Percentiles rank a stretch among this genome's conserved stretches.
These are phyloP conservation scores for Brassica incana DNA, from an alignment of 345 rosid genomes.

Conservation along the genomic window DNA sequence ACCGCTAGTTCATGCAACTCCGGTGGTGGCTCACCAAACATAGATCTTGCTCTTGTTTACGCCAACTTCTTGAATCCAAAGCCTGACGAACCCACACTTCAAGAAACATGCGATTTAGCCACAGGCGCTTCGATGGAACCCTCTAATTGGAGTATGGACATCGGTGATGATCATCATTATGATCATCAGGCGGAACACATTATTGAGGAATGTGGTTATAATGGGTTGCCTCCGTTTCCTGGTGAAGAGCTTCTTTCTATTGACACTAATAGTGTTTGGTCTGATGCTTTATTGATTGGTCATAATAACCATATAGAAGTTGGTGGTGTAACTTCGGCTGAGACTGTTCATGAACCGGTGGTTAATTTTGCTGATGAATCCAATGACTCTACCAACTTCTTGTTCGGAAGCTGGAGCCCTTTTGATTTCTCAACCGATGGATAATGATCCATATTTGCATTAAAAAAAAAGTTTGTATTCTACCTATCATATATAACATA, in stretches of 20 bases:
- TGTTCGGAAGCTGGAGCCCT: constrained; percentile 46
- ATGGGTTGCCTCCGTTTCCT: constrained; percentile 43
- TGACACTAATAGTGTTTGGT: constrained; percentile 35
- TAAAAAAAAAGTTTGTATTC: background rate
- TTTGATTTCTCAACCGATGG: constrained; percentile 37
- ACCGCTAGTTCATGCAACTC: constrained; percentile 20
- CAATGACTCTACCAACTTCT: constrained; percentile 39
- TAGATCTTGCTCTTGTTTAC: constrained; percentile 43
- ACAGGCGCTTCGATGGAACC: constrained; percentile 3
- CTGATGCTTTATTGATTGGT: constrained; percentile 37
- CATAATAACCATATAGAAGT: constrained; percentile 31
- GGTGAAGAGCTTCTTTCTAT: constrained; percentile 42
- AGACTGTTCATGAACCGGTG: constrained; percentile 30
- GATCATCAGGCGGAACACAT: constrained; percentile 26
- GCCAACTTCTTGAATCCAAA: constrained; percentile 42
- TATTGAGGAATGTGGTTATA: constrained; percentile 39
- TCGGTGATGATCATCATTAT: constrained; percentile 21
- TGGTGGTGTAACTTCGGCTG: constrained; percentile 16
- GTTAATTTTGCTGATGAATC: constrained; percentile 31
- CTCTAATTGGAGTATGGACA: constrained; percentile 34
- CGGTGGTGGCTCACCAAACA: constrained; percentile 27
- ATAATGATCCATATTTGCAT: constrained; percentile 14
- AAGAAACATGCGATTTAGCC: constrained; percentile 13
- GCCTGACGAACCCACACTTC: constrained; percentile 16
- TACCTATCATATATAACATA: constrained; percentile 17